phyloP scores from a whole-genome alignment of 2,329 filamentous ascomycete genomes.

The Albophoma yamanashiensis region DNA sequence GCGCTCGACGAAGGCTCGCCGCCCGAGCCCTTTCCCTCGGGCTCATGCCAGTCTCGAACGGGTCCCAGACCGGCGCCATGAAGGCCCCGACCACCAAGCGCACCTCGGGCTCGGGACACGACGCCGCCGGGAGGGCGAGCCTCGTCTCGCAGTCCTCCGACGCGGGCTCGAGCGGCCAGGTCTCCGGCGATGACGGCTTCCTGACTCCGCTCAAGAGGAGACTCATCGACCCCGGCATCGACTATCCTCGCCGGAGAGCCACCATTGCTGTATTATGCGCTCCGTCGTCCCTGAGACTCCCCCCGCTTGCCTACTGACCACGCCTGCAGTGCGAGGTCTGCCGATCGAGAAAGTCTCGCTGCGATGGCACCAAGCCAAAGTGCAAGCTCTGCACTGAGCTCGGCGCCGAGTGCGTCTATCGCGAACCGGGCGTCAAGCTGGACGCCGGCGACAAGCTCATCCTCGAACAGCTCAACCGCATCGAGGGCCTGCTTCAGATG shows the following conservation, averaged over 20 bases:
- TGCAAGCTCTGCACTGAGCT: constrained; percentile 77
- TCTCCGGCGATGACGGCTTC: constrained; percentile 39
- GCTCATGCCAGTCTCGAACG: background rate
- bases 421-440: constrained; percentile 77
- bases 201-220: constrained; percentile 50
- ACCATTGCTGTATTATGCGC: constrained; percentile 46
- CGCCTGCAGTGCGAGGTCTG: constrained; percentile 62
- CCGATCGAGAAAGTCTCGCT: constrained; percentile 68
- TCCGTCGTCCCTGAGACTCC: background rate
- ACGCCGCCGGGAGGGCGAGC: constrained; percentile 42
- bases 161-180: constrained; percentile 32
- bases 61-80: background rate
- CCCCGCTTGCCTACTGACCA: background rate
- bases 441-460: constrained; percentile 83
- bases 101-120: constrained; percentile 35
- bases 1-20: background rate
- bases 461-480: constrained; percentile 64
- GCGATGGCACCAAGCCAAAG: constrained; percentile 70
- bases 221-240: constrained; percentile 49
- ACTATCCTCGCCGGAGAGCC: constrained; percentile 53
- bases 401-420: constrained; percentile 73
- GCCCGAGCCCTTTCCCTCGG: background rate
- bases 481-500: constrained; percentile 69
- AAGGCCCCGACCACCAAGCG: constrained; percentile 22
- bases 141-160: constrained; percentile 46